A percentile compares a stretch with the other conserved stretches of the same genome.
Evolutionary conservation across 129 eudicot species (phyloP).

Genomic region (Sambucus nigra): DNA sequence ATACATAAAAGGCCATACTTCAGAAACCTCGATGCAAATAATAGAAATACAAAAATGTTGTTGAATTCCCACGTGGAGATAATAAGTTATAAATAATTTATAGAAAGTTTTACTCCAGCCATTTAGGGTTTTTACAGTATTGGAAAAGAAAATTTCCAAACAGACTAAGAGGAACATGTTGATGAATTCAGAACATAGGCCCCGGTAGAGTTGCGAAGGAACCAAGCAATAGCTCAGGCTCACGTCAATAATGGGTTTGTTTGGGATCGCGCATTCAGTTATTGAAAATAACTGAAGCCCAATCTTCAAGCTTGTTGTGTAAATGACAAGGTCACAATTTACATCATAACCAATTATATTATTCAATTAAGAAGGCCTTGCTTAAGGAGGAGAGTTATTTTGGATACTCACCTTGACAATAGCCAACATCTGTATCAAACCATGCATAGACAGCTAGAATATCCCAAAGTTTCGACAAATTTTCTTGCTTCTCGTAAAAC

Average conservation of each 20-base stretch:
- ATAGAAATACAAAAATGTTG: too few species aligned
- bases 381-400: slow-evolving; percentile 1
- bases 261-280: background rate
- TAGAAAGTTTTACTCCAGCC: too few species aligned
- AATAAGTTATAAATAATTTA: too few species aligned
- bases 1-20: slow-evolving; percentile 1
- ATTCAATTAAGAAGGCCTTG: background rate
- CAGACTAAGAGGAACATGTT: too few species aligned
- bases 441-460: slow-evolving; percentile 88
- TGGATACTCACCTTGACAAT: slow-evolving; percentile 73
- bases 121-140: too few species aligned
- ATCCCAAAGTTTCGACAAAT: slow-evolving; percentile 94
- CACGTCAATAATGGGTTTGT: too few species aligned
- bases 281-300: background rate
- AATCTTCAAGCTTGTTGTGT: too few species aligned
- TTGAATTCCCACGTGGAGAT: too few species aligned
- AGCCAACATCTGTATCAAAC: slow-evolving; percentile 88
- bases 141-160: too few species aligned
- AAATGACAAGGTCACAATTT: background rate
- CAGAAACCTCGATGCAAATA: slow-evolving; percentile 3
- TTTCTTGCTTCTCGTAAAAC: slow-evolving; percentile 82
- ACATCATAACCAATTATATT: background rate
- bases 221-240: too few species aligned
- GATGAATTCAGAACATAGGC: too few species aligned
- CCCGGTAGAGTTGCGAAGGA: too few species aligned